Base-by-base conservation (phyloP, 305 asterid species). In the Ilex paraguariensis region DNA sequence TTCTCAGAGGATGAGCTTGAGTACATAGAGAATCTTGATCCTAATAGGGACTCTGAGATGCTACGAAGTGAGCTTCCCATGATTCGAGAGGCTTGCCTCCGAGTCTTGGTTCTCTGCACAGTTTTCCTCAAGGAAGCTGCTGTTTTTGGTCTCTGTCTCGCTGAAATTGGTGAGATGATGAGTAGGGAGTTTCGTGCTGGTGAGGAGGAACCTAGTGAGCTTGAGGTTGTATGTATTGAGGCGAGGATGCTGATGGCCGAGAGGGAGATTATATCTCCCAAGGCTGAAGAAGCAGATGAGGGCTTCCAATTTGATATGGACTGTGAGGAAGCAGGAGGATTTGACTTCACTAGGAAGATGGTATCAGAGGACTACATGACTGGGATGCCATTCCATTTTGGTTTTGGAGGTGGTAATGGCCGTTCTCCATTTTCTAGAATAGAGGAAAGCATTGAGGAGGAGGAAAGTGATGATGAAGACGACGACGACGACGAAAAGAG, bases 101-200 rank as follows among this genome's bases (percentile, higher is more conserved):
- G 95, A 0, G 89, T 93, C 60, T 73, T 93, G 70, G 64, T 70
- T 67, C 82, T 93, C 56, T 93, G 91, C 75, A 93, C 96, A 46
- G 70, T 79, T 70, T 93, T 93, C 72, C 88, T 90, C 60, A 86
- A 93, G 70, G 97, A 86, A 72, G 97, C 96, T 63, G 95, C 92
- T 58, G 77, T 72, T 5, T 63, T 79, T 67, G 97, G 97, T 59
- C 85, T 93, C 9, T 92, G 94, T 71, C 94, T 92, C 66, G 90
- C 97, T 62, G 97, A 92, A 86, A 90, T 92, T 63, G 98, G 96
- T 46, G 96, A 86, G 78, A 93, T 93, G 97, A 93, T 93, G 99
- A 93, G 92, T 59, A 65, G 97, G 70, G 97, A 84, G 77, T 86
- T 90, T 40, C 90, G 87, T 44, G 73, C 86, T 45, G 94, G 95